Percentiles rank a stretch among this genome's conserved stretches.
phyloP scores from a whole-genome alignment of 331 rosid species.

The Pyrus hybrid region DNA sequence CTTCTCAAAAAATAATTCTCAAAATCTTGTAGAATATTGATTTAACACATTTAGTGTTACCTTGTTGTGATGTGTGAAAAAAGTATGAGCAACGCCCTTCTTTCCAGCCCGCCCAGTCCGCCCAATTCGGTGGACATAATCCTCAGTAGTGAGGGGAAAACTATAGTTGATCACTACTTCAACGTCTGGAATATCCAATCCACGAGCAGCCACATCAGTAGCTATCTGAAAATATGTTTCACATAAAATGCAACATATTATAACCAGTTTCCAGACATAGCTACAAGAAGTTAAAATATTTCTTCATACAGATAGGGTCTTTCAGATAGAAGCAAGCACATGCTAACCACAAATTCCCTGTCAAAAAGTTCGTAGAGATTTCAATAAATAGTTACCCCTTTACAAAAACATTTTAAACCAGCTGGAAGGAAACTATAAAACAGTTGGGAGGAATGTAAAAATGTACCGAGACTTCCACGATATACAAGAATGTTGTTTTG shows the following conservation, averaged over 20 bases:
- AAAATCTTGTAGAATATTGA: not conserved
- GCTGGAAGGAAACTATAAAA: too few relatives aligned
- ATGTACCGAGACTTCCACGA: not conserved
- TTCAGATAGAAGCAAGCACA: too few relatives aligned
- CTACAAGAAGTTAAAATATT: too few relatives aligned
- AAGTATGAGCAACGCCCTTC: slow-evolving; percentile 96
- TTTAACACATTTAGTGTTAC: slow-evolving; percentile 15
- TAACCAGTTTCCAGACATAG: too few relatives aligned
- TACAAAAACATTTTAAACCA: not conserved
- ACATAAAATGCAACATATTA: too few relatives aligned
- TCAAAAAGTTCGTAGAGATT: too few relatives aligned
- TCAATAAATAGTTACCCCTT: not conserved
- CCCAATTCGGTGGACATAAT: slow-evolving; percentile 97
- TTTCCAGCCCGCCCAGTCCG: slow-evolving; percentile 97
- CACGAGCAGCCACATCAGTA: too few relatives aligned
- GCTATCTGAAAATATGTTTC: too few relatives aligned
- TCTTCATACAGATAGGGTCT: too few relatives aligned
- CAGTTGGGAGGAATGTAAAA: too few relatives aligned
- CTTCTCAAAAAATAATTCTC: not conserved
- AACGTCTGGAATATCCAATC: slow-evolving; percentile 64
- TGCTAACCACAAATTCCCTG: too few relatives aligned
- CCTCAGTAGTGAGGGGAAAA: slow-evolving; percentile 97
- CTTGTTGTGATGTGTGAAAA: slow-evolving; percentile 82
- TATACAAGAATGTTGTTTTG: not conserved
- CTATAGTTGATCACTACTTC: slow-evolving; percentile 95